Evolutionary conservation across 129 eudicot genomes (phyloP).

Genomic region (Chrysanthemum makinoi): DNA sequence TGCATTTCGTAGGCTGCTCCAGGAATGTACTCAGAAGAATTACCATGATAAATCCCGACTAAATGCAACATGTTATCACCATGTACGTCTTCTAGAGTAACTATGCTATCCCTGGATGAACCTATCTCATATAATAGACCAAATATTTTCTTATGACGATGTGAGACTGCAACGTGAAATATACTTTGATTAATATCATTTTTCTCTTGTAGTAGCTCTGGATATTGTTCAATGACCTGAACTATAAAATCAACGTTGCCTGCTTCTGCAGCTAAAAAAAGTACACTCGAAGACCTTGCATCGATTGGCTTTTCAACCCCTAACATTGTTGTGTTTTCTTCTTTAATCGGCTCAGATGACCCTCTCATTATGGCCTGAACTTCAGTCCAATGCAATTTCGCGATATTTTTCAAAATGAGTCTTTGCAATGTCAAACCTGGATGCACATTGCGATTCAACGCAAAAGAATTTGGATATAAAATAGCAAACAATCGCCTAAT

Average conservation of each 20-base stretch:
- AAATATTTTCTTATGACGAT: background rate
- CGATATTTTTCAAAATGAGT: background rate
- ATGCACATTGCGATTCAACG: background rate
- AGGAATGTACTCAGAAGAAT: background rate
- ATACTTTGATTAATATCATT: slow-evolving; percentile 11
- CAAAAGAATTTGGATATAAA: background rate
- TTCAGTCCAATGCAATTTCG: background rate
- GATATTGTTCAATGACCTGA: background rate
- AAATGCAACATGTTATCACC: slow-evolving; percentile 9
- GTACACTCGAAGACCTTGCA: slow-evolving; percentile 4
- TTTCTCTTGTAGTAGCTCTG: background rate
- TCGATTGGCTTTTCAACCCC: background rate
- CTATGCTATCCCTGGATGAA: background rate
- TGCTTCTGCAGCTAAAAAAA: background rate
- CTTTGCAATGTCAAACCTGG: background rate
- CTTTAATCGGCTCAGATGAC: background rate
- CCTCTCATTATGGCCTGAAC: background rate
- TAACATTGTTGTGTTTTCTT: background rate
- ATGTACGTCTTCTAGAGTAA: background rate
- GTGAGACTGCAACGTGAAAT: slow-evolving; percentile 10
- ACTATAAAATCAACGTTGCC: background rate
- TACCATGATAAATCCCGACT: background rate
- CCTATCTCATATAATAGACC: background rate
- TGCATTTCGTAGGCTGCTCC: background rate
- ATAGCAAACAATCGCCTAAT: background rate